Conservation (phyloP, 2,329 filamentous ascomycete genomes). For the Aurifilum marmelostoma region DNA sequence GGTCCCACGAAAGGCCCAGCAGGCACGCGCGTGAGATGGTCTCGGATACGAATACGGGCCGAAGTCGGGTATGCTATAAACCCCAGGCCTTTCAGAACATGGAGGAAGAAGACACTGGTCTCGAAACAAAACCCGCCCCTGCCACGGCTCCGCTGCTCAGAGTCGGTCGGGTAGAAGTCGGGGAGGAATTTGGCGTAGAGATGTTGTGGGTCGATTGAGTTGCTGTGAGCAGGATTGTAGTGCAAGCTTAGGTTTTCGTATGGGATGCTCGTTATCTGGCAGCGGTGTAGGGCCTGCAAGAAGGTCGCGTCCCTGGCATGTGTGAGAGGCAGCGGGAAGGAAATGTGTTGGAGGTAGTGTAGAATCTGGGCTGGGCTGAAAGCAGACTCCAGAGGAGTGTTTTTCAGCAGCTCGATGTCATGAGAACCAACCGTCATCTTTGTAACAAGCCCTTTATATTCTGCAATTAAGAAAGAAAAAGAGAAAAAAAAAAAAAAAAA, state of each 20-base stretch:
- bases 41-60: conserved; percentile 50
- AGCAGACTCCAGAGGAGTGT: conserved; percentile 6
- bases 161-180: conserved; percentile 25
- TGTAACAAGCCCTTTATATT: too few relatives aligned
- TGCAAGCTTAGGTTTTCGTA: conserved; percentile 62
- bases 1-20: conserved; percentile 43
- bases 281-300: conserved; percentile 44
- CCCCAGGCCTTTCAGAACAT: conserved; percentile 35
- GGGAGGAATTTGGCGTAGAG: conserved; percentile 55
- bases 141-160: conserved; percentile 39
- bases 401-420: background rate
- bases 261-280: conserved; percentile 55
- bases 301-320: conserved; percentile 38
- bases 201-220: conserved; percentile 49
- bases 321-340: conserved; percentile 21
- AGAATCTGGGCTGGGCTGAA: conserved; percentile 21
- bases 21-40: conserved; percentile 41
- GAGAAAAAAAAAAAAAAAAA: too few relatives aligned
- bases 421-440: background rate
- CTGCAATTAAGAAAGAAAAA: too few relatives aligned
- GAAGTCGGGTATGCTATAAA: conserved; percentile 47
- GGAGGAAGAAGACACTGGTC: conserved; percentile 54
- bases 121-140: conserved; percentile 66
- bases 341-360: conserved; percentile 23
- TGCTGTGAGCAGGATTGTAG: conserved; percentile 46